Conservation (phyloP, 352 stramenopile genomes). For the Blastocystis sp. region DNA sequence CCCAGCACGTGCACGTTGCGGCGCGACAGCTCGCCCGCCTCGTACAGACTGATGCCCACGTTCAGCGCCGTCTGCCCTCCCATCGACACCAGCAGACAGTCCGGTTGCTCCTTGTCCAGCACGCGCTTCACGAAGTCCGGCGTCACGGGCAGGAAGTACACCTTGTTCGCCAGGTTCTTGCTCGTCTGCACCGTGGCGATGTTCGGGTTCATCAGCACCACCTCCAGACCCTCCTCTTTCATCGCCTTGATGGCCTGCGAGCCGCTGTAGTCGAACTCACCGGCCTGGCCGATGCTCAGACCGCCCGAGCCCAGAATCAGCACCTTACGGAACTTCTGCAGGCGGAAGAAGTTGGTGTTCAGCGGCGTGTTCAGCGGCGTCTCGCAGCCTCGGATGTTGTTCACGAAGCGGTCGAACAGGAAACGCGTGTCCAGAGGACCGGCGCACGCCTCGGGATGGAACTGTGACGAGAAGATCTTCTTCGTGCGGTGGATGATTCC, state of each 20-base stretch:
- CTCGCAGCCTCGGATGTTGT: constrained; percentile 64
- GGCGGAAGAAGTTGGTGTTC: constrained; percentile 51
- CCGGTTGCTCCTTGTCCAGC: constrained; percentile 92
- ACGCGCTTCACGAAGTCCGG: constrained; percentile 77
- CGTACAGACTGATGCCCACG: constrained; percentile 86
- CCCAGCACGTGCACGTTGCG: constrained; percentile 84
- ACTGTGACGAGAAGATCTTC: constrained; percentile 93
- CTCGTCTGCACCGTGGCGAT: constrained; percentile 96
- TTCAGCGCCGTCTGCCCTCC: constrained; percentile 93
- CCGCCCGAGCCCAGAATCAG: constrained; percentile 87
- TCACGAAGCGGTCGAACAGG: constrained; percentile 92
- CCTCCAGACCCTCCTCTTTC: constrained; percentile 92
- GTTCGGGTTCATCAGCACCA: constrained; percentile 96
- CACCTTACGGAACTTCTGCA: constrained; percentile 77
- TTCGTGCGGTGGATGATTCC: constrained; percentile 90
- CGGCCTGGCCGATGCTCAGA: constrained; percentile 91
- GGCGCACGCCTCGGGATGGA: constrained; percentile 89
- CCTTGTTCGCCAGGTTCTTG: constrained; percentile 79
- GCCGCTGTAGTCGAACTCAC: constrained; percentile 95
- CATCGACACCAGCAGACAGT: constrained; percentile 94
- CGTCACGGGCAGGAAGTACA: constrained; percentile 93
- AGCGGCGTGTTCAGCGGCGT: neutral
- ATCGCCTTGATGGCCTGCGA: constrained; percentile 93
- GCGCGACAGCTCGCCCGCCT: constrained; percentile 79
- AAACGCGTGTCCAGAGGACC: constrained; percentile 89